Percentiles rank a stretch among this genome's conserved stretches.
phyloP scores from a whole-genome alignment of 305 asterid species.

The Fraxinus greggii region DNA sequence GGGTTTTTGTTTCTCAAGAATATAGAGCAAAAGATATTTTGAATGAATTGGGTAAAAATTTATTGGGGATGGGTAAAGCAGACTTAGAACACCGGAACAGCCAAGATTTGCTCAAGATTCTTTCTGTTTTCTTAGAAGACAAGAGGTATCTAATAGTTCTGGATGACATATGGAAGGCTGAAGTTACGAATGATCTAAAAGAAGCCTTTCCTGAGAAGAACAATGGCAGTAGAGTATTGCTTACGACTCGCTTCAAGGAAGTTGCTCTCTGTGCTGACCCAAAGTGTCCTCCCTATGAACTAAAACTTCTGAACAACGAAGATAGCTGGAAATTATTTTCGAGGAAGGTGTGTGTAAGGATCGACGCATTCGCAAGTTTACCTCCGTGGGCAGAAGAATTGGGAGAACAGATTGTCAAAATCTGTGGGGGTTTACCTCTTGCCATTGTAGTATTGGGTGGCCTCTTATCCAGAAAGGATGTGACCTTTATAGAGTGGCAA shows the following conservation, averaged over 20 bases:
- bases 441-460: constrained; percentile 3
- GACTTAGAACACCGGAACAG: constrained; percentile 18
- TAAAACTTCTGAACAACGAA: neutral
- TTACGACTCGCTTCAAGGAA: neutral
- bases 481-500: neutral
- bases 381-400: constrained; percentile 4
- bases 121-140: constrained; percentile 10
- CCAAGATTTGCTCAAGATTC: constrained; percentile 15
- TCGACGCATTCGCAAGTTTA: neutral
- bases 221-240: constrained; percentile 1
- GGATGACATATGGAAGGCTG: constrained; percentile 23
- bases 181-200: neutral
- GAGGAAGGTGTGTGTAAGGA: neutral
- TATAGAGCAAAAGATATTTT: constrained; percentile 11
- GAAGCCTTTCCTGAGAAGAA: neutral
- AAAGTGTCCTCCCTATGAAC: neutral
- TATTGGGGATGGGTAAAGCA: neutral
- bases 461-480: constrained; percentile 1
- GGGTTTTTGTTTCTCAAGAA: constrained; percentile 20
- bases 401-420: neutral
- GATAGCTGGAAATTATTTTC: neutral
- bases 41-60: neutral
- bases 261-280: neutral
- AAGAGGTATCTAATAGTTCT: constrained; percentile 23
- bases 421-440: neutral